These are phyloP conservation scores for Exophiala sp. DNA, from an alignment of 2,329 filamentous ascomycete genomes.

Conservation along the genomic window DNA sequence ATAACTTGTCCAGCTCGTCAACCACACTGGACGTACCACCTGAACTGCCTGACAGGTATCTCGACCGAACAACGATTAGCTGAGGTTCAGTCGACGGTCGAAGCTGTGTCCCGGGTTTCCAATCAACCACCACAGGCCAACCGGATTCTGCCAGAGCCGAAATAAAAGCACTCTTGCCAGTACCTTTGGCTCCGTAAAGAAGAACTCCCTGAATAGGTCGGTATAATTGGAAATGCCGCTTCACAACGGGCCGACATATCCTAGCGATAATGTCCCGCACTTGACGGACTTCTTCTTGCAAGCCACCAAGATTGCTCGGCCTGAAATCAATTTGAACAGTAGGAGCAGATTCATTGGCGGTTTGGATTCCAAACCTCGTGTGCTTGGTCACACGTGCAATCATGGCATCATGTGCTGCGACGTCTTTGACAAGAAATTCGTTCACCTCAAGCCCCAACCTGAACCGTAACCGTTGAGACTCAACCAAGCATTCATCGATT, in stretches of 20 bases:
- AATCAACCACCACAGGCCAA: constrained; percentile 63
- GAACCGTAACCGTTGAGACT: constrained; percentile 15
- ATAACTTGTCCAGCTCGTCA: constrained; percentile 38
- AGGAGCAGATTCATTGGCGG: neutral
- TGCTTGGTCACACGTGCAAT: constrained; percentile 18
- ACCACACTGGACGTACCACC: constrained; percentile 34
- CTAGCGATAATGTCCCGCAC: constrained; percentile 19
- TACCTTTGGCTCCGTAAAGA: constrained; percentile 75
- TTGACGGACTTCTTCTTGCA: constrained; percentile 16
- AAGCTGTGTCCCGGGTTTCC: constrained; percentile 43
- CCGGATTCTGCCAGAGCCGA: constrained; percentile 58
- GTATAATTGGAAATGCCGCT: constrained; percentile 10
- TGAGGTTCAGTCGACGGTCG: constrained; percentile 33
- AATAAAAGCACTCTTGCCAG: constrained; percentile 74
- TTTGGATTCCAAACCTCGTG: constrained; percentile 14
- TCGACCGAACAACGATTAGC: constrained; percentile 19
- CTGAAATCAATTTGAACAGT: constrained; percentile 11
- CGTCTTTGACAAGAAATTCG: constrained; percentile 29
- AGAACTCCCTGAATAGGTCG: constrained; percentile 54
- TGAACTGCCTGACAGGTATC: constrained; percentile 11
- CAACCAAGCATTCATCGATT: constrained; percentile 34
- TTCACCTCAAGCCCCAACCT: constrained; percentile 27
- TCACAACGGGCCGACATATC: constrained; percentile 12
- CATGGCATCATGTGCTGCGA: constrained; percentile 7
- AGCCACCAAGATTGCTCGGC: constrained; percentile 20